Evolutionary conservation across 257 asterid species (phyloP).

Genomic region (Cordia subcordata): DNA sequence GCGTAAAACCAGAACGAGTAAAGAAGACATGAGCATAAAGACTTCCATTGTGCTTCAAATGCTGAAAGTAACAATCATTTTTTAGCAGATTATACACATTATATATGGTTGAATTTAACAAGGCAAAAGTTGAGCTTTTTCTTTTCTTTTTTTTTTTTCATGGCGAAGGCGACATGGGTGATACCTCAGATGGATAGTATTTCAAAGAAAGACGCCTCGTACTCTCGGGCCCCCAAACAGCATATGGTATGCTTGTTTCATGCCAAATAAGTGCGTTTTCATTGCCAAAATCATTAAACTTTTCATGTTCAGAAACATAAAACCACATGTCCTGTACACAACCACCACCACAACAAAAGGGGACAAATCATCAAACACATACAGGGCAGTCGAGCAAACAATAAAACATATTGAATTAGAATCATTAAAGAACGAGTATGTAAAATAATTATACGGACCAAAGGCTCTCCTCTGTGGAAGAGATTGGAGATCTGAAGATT

Average conservation of each 20-base stretch:
- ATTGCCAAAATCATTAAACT: constrained; percentile 67
- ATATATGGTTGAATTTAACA: no score
- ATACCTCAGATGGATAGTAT: constrained; percentile 82
- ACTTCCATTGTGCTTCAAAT: constrained; percentile 81
- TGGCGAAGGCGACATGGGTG: no score
- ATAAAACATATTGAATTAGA: background rate
- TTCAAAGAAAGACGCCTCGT: constrained; percentile 62
- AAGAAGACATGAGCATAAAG: constrained; percentile 91
- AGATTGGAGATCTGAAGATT: constrained; percentile 91
- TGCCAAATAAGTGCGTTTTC: constrained; percentile 90
- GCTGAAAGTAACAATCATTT: constrained; percentile 52
- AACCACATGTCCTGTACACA: constrained; percentile 87
- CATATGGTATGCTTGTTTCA: constrained; percentile 92
- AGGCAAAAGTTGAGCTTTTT: no score
- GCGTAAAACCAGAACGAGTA: constrained; percentile 87
- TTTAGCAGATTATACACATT: no score
- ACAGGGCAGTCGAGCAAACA: no score
- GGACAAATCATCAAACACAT: no score
- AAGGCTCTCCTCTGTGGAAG: constrained; percentile 67
- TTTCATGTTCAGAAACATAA: constrained; percentile 74
- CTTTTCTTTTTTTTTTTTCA: no score
- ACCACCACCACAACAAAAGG: background rate
- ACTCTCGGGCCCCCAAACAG: constrained; percentile 87
- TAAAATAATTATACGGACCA: constrained; percentile 63
- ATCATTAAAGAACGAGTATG: background rate